Base-by-base conservation (phyloP, 2,329 filamentous ascomycete genomes). In the Phyllosticta capitalensis region DNA sequence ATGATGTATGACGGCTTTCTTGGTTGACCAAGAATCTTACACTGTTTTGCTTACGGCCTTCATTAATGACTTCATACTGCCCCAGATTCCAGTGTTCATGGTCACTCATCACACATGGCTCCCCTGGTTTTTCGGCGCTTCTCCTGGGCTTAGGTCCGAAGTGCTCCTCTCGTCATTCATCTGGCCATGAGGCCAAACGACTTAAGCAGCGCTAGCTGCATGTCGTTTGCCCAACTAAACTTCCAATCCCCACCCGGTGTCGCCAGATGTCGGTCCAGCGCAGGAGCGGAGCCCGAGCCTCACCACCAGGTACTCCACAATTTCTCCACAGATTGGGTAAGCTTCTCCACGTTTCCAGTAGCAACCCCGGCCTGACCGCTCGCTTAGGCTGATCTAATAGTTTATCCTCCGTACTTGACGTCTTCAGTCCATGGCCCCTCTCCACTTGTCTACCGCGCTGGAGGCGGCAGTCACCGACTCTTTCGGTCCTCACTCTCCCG, bases 401-500 rank as follows among this genome's bases (percentile, higher is more conserved):
- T 45, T 45, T 45, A 19, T 7, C 30, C 9, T 24, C n/a, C 30
- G 19, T 51, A 51, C 28, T 6, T 33, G 22, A 59, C 33, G 52
- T 30, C 19, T 48, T 45, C 24, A 22, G 48, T 26, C 22, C 4
- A 10, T n/a, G 28, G n/a, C 52, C 33, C 17, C 19, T 17, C 10
- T 57, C 22, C 4, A 28, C 54, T 24, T 19, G 28, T 19, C 17
- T 6, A 21, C 49, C 20, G 26, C 56, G 45, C 20, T 21, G 50
- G 20, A 28, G 14, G 50, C 30, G 38, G 38, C 17, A 45, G 38
- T 45, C 50, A 53, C 56, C 51, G 19, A 26, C 52, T n/a, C 14
- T 1, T 22, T 59, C 56, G 56, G 56, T 9, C 52, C 12, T 54
- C 52, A 19, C 52, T 59, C 10, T 51, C 19, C 56, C 56, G 56